These are phyloP conservation scores for Atalantia buxifolia DNA, from an alignment of 345 rosid genomes.

Conservation along the genomic window DNA sequence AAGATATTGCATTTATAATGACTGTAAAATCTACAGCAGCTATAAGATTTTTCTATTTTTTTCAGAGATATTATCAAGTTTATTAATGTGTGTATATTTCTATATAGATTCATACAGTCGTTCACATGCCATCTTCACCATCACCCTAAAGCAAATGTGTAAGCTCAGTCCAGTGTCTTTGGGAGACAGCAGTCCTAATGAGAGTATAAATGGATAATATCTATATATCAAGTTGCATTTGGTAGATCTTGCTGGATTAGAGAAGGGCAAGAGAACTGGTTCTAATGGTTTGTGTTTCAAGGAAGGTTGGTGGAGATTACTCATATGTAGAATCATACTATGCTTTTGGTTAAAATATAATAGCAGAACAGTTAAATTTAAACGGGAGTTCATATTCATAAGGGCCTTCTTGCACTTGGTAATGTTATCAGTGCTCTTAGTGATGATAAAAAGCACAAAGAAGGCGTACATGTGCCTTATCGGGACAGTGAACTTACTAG, in stretches of 20 bases:
- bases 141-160: slow-evolving; percentile 91
- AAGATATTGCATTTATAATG: background rate
- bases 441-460: slow-evolving; percentile 95
- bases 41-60: no score
- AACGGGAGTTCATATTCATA: slow-evolving; percentile 82
- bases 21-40: background rate
- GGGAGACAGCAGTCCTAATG: slow-evolving; percentile 50
- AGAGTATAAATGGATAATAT: slow-evolving; percentile 75
- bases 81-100: slow-evolving; percentile 7
- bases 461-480: slow-evolving; percentile 42
- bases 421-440: slow-evolving; percentile 97
- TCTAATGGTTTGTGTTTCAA: slow-evolving; percentile 93
- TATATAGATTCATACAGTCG: slow-evolving; percentile 54
- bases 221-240: slow-evolving; percentile 94
- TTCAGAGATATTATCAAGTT: background rate
- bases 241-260: slow-evolving; percentile 99
- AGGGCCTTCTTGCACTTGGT: slow-evolving; percentile 95
- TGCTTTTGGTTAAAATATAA: slow-evolving; percentile 13
- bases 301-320: slow-evolving; percentile 58
- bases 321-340: background rate
- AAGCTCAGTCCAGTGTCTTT: slow-evolving; percentile 54
- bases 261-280: slow-evolving; percentile 95
- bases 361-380: slow-evolving; percentile 16
- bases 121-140: slow-evolving; percentile 96
- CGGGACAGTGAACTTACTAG: no score